Base-by-base conservation (phyloP, 2,329 filamentous ascomycete species). In the Cladosporium colombiae region DNA sequence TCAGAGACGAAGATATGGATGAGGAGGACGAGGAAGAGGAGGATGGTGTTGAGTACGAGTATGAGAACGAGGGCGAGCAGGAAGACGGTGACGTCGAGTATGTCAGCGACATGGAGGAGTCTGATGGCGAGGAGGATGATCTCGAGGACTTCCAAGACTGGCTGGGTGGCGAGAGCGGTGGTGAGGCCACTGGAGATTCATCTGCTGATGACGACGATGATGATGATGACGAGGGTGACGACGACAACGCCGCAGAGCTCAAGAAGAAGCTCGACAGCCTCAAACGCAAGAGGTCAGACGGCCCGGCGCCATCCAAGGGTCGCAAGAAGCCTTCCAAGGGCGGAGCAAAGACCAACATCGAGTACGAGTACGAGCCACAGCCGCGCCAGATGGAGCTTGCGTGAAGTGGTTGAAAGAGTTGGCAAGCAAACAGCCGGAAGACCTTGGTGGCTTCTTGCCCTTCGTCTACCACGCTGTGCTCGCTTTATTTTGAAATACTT, bases 91-190 rank as follows among this genome's bases (percentile, higher is more conserved):
- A 90, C 67, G 90, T 98, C 56, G 93, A 98, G 81, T 98, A 97
- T 74, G 92, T 98, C 66, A 94, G 91, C 74, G 95, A 97, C 77
- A 81, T 96, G 65, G 93, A 93, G 56, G 81, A 83, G 69, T 80
- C 78, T 75, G 91, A 90, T 70, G 91, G 93, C 67, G 90, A 92
- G 65, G 91, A 92, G 53, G 79, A 86, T 67, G 85, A 86, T 74
- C 86, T 98, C 62, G 92, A 97, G 78, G 94, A 98, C 74, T 86
- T 98, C 60, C 91, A 98, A 78, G 94, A 98, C 75, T 98, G 94
- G 94, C 83, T 97, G 59, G 93, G 89, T 72, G 92, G 88, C 68
- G 90, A 85, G 66, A 86, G 85, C 67, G 83, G 78, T 44, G 80
- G 80, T 35, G 81, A 80, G 5, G 80, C 81, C 3, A 80, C 80